These are phyloP conservation scores for Chaetomium cochliodes DNA, from an alignment of 495 filamentous ascomycete species.

Conservation along the genomic window DNA sequence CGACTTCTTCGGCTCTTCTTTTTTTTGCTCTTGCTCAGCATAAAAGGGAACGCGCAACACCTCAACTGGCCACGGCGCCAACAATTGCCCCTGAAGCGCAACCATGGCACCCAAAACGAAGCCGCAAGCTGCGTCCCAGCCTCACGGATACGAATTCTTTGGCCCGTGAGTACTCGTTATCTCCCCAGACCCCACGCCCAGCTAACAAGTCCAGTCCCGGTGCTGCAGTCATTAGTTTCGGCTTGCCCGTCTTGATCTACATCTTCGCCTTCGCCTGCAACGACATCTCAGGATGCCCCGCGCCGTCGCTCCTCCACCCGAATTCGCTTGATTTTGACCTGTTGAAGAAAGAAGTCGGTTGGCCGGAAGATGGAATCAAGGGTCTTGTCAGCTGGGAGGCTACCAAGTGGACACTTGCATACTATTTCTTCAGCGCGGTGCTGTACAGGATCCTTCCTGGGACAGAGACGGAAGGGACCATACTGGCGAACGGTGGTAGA, in stretches of 20 bases:
- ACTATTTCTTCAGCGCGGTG: constrained; percentile 74
- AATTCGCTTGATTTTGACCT: constrained; percentile 65
- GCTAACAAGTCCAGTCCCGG: constrained; percentile 59
- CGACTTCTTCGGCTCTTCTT: background rate
- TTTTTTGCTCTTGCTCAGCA: background rate
- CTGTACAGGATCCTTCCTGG: constrained; percentile 79
- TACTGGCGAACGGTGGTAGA: constrained; percentile 66
- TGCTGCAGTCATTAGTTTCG: constrained; percentile 69
- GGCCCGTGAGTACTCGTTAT: constrained; percentile 68
- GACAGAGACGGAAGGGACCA: constrained; percentile 64
- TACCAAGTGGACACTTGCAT: constrained; percentile 65
- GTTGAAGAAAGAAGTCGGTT: constrained; percentile 75
- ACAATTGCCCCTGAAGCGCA: constrained; percentile 13
- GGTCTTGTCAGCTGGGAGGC: constrained; percentile 63
- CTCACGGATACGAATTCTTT: constrained; percentile 71
- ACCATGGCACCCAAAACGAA: constrained; percentile 33
- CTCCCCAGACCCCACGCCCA: background rate
- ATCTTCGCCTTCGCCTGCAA: constrained; percentile 82
- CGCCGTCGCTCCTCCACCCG: constrained; percentile 77
- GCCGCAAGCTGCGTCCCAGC: constrained; percentile 17
- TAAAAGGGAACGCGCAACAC: background rate
- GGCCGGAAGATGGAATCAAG: constrained; percentile 66
- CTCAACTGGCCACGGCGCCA: background rate
- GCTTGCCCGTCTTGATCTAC: constrained; percentile 74
- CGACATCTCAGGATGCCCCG: constrained; percentile 86